Percentiles rank a stretch among this genome's conserved stretches.
phyloP scores from a whole-genome alignment of 169 alveolate species.

The Miamiensis avidus region DNA sequence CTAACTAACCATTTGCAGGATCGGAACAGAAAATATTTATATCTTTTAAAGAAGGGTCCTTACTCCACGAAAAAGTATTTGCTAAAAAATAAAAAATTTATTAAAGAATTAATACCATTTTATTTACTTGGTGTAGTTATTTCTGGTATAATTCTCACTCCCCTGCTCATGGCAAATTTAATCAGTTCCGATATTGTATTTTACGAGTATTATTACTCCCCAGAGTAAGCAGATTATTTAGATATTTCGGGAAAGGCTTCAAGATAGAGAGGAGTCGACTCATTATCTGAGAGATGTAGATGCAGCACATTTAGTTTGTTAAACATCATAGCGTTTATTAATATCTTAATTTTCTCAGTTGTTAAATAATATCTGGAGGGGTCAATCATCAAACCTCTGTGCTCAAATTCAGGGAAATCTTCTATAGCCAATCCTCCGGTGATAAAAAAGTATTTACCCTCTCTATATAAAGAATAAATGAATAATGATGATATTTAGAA shows the following conservation, averaged over 20 bases:
- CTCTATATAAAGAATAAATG: neutral
- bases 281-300: neutral
- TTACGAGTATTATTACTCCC: neutral
- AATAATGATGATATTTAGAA: too few species aligned
- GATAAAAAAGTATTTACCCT: neutral
- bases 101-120: too few species aligned
- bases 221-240: neutral
- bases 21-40: neutral
- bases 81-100: neutral
- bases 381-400: neutral
- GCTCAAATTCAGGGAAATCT: neutral
- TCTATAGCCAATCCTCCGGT: neutral
- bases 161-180: neutral
- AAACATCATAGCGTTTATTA: neutral
- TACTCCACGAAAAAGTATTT: neutral
- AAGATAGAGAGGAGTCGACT: neutral
- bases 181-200: neutral
- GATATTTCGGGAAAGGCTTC: neutral
- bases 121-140: neutral
- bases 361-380: neutral
- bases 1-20: neutral
- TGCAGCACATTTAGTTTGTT: neutral
- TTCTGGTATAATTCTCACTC: neutral
- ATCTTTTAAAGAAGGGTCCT: too few species aligned
- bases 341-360: too few species aligned